Base-by-base conservation (phyloP, 768 basidiomycete genomes). In the Leccinum broughii region DNA sequence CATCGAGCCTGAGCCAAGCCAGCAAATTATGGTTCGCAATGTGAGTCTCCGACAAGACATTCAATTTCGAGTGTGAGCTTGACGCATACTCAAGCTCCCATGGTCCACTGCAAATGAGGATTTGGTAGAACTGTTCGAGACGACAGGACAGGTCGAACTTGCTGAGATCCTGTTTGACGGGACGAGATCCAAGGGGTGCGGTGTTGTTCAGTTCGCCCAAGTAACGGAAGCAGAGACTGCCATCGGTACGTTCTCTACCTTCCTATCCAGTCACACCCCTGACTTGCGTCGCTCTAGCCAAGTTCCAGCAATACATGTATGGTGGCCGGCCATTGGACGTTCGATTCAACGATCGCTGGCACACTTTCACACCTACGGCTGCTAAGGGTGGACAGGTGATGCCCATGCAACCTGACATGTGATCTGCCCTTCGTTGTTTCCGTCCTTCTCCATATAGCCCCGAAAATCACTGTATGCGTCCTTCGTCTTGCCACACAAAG, bases 51-150 rank as follows among this genome's bases (percentile, higher is more conserved):
- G 14, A 14, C n/a, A 13, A 26, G 34, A 30, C 26, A 34, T 50
- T 26, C n/a, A 15, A 13, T 5, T 44, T 26, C 34, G n/a, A 53
- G 28, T 37, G 26, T 13, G 22, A 13, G 39, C 37, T 32, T 54
- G 24, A 57, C 17, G 10, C 51, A 39, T 51, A 59, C 51, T 58
- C 22, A 64, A 98, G 96, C 77, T 99, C 17, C 96, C 96, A 1
- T 99, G 95, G 95, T 98, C 96, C 10, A 99, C 96, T 50, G 95
- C 96, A 7, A 98, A 99, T 72, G 96, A 99, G 72, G 96, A 99
- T 72, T 78, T 99, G 49, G 95, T 99, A 22, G 96, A 99, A 76
- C 77, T 99, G 20, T 99, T 99, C 68, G 95, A 98, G 79, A 99
- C 96, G 35, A 97, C 95, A 0, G 96, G 95, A 10, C 89, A 90